These are phyloP conservation scores for Dothideomycetes sp. DNA, from an alignment of 2,329 filamentous ascomycete genomes.

Conservation along the genomic window DNA sequence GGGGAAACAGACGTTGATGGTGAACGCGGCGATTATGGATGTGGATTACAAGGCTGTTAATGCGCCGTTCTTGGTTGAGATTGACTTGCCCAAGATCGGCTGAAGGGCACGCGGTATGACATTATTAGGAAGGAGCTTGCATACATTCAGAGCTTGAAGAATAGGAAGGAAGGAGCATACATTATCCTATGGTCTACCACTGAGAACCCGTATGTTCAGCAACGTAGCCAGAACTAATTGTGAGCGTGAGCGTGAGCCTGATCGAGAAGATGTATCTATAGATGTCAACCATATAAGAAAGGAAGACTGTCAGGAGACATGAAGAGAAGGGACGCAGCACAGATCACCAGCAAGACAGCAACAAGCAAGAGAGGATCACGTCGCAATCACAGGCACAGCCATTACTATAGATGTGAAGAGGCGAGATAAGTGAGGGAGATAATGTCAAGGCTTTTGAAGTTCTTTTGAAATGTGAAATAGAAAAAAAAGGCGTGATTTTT, in stretches of 20 bases:
- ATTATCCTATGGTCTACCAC: too few relatives aligned
- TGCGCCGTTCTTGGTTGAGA: conserved; percentile 48
- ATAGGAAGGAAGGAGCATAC: too few relatives aligned
- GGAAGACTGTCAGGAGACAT: too few relatives aligned
- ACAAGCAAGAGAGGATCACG: too few relatives aligned
- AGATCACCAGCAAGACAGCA: too few relatives aligned
- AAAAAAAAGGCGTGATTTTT: conserved; percentile 7
- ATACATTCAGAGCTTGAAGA: neutral
- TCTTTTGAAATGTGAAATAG: conserved; percentile 12
- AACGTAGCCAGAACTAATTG: too few relatives aligned
- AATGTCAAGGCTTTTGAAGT: conserved; percentile 4
- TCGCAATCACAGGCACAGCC: conserved; percentile 9
- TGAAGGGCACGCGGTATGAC: neutral
- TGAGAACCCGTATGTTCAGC: too few relatives aligned
- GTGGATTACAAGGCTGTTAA: conserved; percentile 40
- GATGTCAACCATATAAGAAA: too few relatives aligned
- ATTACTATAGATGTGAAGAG: conserved; percentile 4
- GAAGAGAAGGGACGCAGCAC: too few relatives aligned
- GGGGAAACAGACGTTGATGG: conserved; percentile 46
- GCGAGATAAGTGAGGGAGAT: conserved; percentile 3
- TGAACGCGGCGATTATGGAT: conserved; percentile 51
- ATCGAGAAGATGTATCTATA: too few relatives aligned
- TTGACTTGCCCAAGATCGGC: conserved; percentile 37
- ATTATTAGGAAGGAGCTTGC: neutral
- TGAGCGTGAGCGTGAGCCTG: too few relatives aligned